A percentile compares a stretch with the other conserved stretches of the same genome.
Evolutionary conservation across 2,329 filamentous ascomycete genomes (phyloP).

Genomic region (Alternaria angustiovoidea): DNA sequence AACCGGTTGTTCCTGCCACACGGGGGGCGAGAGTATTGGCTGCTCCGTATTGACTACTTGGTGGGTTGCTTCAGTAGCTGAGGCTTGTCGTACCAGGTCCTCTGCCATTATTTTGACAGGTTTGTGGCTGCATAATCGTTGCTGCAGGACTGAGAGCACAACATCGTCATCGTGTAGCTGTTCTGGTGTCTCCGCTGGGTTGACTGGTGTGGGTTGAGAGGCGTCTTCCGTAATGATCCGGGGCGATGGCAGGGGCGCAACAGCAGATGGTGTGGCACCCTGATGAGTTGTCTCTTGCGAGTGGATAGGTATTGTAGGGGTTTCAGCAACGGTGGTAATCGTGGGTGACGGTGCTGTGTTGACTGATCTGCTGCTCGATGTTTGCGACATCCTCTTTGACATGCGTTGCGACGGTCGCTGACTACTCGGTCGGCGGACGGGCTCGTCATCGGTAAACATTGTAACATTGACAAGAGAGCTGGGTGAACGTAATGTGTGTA

Average conservation of each 20-base stretch:
- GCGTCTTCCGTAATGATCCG: background rate
- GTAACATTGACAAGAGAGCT: background rate
- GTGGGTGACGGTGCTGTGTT: background rate
- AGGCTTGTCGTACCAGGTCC: background rate
- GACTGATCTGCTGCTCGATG: background rate
- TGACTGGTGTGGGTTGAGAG: background rate
- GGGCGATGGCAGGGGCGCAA: background rate
- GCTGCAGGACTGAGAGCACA: constrained; percentile 10
- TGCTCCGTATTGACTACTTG: background rate
- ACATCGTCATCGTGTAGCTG: constrained; percentile 4
- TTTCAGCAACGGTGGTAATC: background rate
- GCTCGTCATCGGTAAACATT: background rate
- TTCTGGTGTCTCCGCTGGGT: background rate
- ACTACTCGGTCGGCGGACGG: constrained; percentile 8
- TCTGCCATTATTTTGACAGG: constrained; percentile 1
- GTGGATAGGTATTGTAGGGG: background rate
- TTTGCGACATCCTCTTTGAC: background rate
- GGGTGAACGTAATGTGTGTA: background rate
- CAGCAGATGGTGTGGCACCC: too few relatives aligned
- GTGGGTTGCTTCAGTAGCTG: background rate
- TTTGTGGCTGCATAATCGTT: constrained; percentile 3
- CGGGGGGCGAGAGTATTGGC: background rate
- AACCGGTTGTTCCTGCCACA: background rate
- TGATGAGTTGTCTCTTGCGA: background rate
- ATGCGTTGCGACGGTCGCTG: constrained; percentile 12